Evolutionary conservation across 2,329 filamentous ascomycete genomes (phyloP), one percentile per base, ranked within the genome.

Genomic region (Coleophoma cylindrospora): DNA sequence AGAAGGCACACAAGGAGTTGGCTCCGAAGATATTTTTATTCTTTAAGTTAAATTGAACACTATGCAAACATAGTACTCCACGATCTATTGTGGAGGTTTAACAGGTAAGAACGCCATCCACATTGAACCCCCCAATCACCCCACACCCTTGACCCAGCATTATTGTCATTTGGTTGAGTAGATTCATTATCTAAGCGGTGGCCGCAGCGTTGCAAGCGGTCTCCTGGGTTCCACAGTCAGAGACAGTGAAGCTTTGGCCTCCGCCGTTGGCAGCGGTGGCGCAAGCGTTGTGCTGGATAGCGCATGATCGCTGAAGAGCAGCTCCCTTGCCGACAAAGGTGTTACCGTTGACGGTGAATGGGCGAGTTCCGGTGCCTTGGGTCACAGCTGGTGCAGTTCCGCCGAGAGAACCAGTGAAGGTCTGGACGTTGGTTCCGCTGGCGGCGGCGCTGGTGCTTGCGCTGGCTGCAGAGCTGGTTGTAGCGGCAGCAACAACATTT

Each of bases 201-300:
- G 56, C 52, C 6, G 63, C 63, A n/a, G 63, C 61, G 45, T 59
- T 59, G 62, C 76, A 79, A 22, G 68, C 59, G 14, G 54, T 56
- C 59, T 81, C 71, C 66, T 86, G 83, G 4, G 67, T 60, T 54
- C 75, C 70, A 68, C 83, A 86, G 50, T 83, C 74, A n/a, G 61
- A 54, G 27, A 76, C 65, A 3, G 66, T 68, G 51, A 71, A 63
- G 38, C 70, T 71, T 3, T 61, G 56, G 13, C 65, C 51, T 17
- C 80, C 77, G 12, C 67, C 58, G 64, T 84, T 85, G 50, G 76
- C 77, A 27, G 74, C 74, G 54, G 81, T 68, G 12, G 76, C 70
- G 60, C 83, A 87, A 3, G 64, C 67, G 59, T 84, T 85, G 68
- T 81, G 77, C 68, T 86, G 61, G 80, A 83, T 74, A 53, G 81